Base-by-base conservation (phyloP, 2,329 filamentous ascomycete genomes). In the Diaporthe longicolla region DNA sequence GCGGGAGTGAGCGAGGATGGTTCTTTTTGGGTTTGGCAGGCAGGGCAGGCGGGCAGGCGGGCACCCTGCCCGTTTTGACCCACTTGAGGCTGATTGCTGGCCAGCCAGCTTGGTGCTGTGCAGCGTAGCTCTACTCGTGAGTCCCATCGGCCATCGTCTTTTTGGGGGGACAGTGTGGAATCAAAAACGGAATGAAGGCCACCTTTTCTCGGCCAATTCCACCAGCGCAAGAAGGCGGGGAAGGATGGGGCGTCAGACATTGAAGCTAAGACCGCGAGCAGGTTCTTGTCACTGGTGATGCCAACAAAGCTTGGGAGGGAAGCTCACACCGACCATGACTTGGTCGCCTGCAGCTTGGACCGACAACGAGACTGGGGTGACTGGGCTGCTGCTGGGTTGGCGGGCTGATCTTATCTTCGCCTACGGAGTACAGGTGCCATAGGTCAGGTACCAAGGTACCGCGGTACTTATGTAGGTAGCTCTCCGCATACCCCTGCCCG, bases 321-420 rank as follows among this genome's bases (percentile, higher is more conserved):
- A 45, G 57, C 57, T 61, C 57, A 26, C 19, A 35, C 15, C 9
- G 9, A 35, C 29, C 45, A 50, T 63, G 15, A 45, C 58, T 63
- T 21, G 58, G 40, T 43, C 13, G 57, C 21, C 57, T 59, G 57
- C 58, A 63, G 58, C 58, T 45, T 45, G 58, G 24, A 59, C 32
- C n/a, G 57, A 45, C 37, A 63, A 29, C 37, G 37, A 48, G 37
- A 45, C 59, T 45, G 37, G 24, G n/a, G 8, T 45, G 58, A 61
- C n/a, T 61, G 11, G 55, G 15, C 10, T 58, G 57, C 17, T 43
- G n/a, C 5, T n/a, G 35, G 58, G 58, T 37, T 7, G 37, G n/a
- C 37, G n/a, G 57, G 58, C 58, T 61, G 35, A 40, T 54, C 63
- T 68, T 68, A 68, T 68, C 63, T 65, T 65, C 19, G 15, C 40